A percentile compares a stretch with the other conserved stretches of the same genome.
Evolutionary conservation across 805 yeast species (phyloP).

Genomic region (Ogataea degrootiae): DNA sequence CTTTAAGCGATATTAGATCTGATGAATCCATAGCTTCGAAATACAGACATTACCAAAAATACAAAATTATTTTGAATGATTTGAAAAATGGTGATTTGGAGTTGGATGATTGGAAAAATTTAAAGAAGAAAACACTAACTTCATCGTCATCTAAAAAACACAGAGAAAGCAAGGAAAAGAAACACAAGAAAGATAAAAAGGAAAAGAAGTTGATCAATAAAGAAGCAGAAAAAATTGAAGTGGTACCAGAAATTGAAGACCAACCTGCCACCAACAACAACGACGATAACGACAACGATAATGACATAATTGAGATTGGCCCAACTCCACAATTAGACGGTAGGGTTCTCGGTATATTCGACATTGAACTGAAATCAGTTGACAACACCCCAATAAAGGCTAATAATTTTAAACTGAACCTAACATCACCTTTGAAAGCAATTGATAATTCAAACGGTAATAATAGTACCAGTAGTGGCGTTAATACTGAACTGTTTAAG

Average conservation of each 20-base stretch:
- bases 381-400: slow-evolving; percentile 17
- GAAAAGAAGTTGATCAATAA: background rate
- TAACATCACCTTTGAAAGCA: slow-evolving; percentile 2
- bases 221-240: background rate
- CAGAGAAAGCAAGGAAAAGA: background rate
- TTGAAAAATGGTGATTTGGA: slow-evolving; percentile 12
- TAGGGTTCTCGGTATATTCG: slow-evolving; percentile 68
- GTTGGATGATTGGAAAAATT: slow-evolving; percentile 8
- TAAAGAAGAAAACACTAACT: slow-evolving; percentile 4
- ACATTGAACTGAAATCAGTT: slow-evolving; percentile 30
- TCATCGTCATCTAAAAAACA: background rate
- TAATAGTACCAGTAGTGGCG: background rate
- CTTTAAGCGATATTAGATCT: slow-evolving; percentile 41
- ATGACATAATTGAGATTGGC: slow-evolving; percentile 45
- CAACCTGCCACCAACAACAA: background rate
- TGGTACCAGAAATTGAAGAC: background rate
- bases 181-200: slow-evolving; percentile 2
- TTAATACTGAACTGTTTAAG: slow-evolving; percentile 17
- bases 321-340: slow-evolving; percentile 89
- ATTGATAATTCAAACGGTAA: background rate
- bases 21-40: slow-evolving; percentile 30
- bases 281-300: slow-evolving; percentile 9
- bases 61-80: slow-evolving; percentile 13
- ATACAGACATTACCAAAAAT: slow-evolving; percentile 32
- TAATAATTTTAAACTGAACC: background rate